Percentiles rank a stretch among this genome's conserved stretches.
These are phyloP conservation scores for Astrocystis sublimbata DNA, from an alignment of 495 filamentous ascomycete species.

Conservation along the genomic window DNA sequence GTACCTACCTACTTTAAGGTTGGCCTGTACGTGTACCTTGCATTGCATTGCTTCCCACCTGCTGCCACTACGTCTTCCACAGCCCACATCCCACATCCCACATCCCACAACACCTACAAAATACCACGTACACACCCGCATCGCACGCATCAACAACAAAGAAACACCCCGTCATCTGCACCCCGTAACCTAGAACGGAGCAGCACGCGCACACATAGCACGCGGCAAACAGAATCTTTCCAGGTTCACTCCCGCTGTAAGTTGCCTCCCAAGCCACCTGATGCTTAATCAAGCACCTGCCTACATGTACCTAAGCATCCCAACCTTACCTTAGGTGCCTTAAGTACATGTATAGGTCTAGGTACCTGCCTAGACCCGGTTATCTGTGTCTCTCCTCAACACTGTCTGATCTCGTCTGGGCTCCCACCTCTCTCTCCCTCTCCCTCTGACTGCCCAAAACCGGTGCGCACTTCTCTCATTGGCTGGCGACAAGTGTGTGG, in stretches of 20 bases:
- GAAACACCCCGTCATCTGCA: not conserved
- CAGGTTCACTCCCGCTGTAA: conserved; percentile 1
- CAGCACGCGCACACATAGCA: not conserved
- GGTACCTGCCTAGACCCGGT: conserved; percentile 14
- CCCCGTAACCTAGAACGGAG: not conserved
- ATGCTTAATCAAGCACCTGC: too few species aligned
- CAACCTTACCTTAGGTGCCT: too few species aligned
- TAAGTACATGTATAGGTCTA: too few species aligned
- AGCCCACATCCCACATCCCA: conserved; percentile 1
- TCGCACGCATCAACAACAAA: not conserved
- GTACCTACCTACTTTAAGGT: too few species aligned
- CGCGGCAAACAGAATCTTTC: not conserved
- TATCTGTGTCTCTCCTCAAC: conserved; percentile 9
- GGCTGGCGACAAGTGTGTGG: conserved; percentile 11
- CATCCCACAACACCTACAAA: not conserved
- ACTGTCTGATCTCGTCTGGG: conserved; percentile 5
- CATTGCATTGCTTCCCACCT: not conserved
- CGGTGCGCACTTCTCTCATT: conserved; percentile 18
- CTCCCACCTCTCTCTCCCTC: conserved; percentile 10
- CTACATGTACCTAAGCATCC: too few species aligned
- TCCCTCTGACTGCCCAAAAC: conserved; percentile 14
- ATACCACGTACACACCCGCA: not conserved
- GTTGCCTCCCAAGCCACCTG: conserved; percentile 13
- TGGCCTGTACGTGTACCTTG: conserved; percentile 8
- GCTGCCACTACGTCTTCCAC: too few species aligned